Evolutionary conservation across 1,284 basidiomycete species (phyloP).

Genomic region (Mrakiaceae sp.): DNA sequence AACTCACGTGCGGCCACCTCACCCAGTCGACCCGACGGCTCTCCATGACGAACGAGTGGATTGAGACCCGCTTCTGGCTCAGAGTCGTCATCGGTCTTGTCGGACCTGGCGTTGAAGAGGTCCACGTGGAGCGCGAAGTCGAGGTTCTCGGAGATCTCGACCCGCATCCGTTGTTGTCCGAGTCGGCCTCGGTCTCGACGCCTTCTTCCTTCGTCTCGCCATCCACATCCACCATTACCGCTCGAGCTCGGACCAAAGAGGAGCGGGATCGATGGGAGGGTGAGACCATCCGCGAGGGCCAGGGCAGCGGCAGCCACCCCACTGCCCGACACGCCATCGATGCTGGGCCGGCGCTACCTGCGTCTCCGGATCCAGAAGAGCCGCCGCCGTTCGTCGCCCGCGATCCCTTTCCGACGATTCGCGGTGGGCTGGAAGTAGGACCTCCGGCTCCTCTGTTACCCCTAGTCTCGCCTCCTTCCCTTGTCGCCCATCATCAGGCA

Average conservation of each 20-base stretch:
- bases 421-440: background rate
- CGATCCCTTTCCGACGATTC: slow-evolving; percentile 3
- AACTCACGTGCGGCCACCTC: slow-evolving; percentile 14
- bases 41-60: background rate
- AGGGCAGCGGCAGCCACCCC: background rate
- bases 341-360: too few relatives aligned
- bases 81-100: slow-evolving; percentile 13
- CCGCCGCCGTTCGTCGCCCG: slow-evolving; percentile 3
- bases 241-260: background rate
- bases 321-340: background rate
- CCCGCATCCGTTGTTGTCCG: background rate
- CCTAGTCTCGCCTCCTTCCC: background rate
- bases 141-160: slow-evolving; percentile 11
- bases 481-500: background rate
- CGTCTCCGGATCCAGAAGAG: background rate
- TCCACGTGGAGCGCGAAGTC: slow-evolving; percentile 10
- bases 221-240: too few relatives aligned
- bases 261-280: background rate
- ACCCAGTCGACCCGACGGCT: background rate
- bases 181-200: too few relatives aligned
- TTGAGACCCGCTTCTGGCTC: slow-evolving; percentile 11
- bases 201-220: too few relatives aligned
- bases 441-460: background rate
- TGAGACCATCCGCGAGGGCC: background rate
- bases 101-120: slow-evolving; percentile 1